Conservation (phyloP, 306 rosid species). For the Casuarina glauca region DNA sequence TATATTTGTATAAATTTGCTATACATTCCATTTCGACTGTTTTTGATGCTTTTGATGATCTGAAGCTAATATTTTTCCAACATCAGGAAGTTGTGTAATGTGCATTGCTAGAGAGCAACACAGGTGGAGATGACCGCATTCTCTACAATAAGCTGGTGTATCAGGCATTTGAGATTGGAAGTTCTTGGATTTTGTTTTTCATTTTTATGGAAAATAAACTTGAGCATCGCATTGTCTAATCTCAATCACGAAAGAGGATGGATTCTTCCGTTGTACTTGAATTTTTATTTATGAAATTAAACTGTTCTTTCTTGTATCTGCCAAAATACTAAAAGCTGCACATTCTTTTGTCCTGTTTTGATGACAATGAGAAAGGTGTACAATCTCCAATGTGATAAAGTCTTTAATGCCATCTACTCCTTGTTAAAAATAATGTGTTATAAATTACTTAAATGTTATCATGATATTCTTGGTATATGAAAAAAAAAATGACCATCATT, state of each 20-base stretch:
- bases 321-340: too few relatives aligned
- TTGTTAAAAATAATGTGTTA: too few relatives aligned
- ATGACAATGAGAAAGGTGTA: neutral
- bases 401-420: too few relatives aligned
- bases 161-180: conserved; percentile 46
- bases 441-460: too few relatives aligned
- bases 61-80: conserved; percentile 12
- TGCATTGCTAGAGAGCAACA: conserved; percentile 92
- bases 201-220: neutral
- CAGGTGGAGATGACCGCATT: conserved; percentile 88
- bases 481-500: too few relatives aligned
- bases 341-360: too few relatives aligned
- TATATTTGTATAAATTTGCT: neutral
- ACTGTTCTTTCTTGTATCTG: neutral
- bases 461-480: too few relatives aligned
- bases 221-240: neutral
- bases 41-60: neutral
- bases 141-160: conserved; percentile 84
- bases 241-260: neutral
- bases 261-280: neutral
- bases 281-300: neutral
- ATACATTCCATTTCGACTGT: neutral
- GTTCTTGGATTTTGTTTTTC: neutral
- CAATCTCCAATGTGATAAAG: neutral
- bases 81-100: conserved; percentile 95